phyloP scores from a whole-genome alignment of 1,139 yeast genomes.

The Pichia sp. region DNA sequence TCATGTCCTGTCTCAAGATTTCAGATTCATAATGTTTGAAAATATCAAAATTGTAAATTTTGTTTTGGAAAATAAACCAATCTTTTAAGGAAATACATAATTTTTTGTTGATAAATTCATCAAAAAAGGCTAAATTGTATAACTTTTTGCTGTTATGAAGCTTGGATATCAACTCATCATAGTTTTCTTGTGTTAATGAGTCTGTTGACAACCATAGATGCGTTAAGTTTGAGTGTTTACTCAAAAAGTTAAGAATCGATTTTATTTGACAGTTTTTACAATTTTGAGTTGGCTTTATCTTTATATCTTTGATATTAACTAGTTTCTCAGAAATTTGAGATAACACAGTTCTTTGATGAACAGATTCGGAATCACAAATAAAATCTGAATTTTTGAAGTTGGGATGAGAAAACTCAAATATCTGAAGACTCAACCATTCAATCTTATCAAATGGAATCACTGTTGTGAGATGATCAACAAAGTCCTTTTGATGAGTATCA shows the following conservation, averaged over 20 bases:
- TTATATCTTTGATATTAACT: constrained; percentile 13
- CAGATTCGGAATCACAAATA: neutral
- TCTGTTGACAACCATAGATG: constrained; percentile 17
- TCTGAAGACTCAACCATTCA: constrained; percentile 17
- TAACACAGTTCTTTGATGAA: constrained; percentile 9
- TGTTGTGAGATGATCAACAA: constrained; percentile 9
- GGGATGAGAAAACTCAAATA: constrained; percentile 24
- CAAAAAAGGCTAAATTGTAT: constrained; percentile 17
- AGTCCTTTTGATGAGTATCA: constrained; percentile 14
- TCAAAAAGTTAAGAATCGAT: constrained; percentile 15
- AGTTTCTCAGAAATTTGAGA: constrained; percentile 16
- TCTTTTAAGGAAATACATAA: constrained; percentile 18
- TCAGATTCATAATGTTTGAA: constrained; percentile 19
- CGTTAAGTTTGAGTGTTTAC: constrained; percentile 4
- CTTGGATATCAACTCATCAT: constrained; percentile 5
- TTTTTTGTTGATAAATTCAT: constrained; percentile 19
- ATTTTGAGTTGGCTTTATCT: constrained; percentile 23
- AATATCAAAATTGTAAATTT: constrained; percentile 17
- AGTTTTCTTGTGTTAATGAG: constrained; percentile 15
- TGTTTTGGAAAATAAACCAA: constrained; percentile 22
- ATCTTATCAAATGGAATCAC: constrained; percentile 18
- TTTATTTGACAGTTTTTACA: constrained; percentile 22
- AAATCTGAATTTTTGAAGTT: constrained; percentile 13
- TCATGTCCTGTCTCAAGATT: constrained; percentile 15
- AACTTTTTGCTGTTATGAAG: constrained; percentile 8